Evolutionary conservation across 805 yeast genomes (phyloP).

Genomic region (Ogataea minuta): DNA sequence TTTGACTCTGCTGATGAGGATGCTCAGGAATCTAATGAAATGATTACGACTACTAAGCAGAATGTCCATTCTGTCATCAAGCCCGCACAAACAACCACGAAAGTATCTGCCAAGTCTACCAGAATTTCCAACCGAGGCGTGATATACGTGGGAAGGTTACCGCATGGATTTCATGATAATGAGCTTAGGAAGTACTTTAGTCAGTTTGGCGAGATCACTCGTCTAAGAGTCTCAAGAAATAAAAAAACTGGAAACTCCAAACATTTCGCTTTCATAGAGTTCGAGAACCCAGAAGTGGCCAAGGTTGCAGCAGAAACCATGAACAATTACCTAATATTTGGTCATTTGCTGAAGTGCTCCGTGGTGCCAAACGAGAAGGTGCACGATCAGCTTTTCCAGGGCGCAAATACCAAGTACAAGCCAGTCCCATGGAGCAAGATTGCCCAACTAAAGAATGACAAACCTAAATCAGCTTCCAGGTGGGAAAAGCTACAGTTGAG

Average conservation of each 20-base stretch:
- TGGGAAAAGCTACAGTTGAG: slow-evolving; percentile 54
- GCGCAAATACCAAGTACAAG: slow-evolving; percentile 53
- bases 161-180: slow-evolving; percentile 85
- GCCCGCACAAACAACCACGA: slow-evolving; percentile 14
- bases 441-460: slow-evolving; percentile 51
- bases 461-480: slow-evolving; percentile 52
- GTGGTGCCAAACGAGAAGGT: slow-evolving; percentile 55
- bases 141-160: slow-evolving; percentile 87
- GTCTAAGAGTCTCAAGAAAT: slow-evolving; percentile 81
- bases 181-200: slow-evolving; percentile 77
- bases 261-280: slow-evolving; percentile 90
- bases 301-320: slow-evolving; percentile 89
- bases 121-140: slow-evolving; percentile 52
- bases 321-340: slow-evolving; percentile 89
- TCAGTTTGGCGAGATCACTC: slow-evolving; percentile 85
- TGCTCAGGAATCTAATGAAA: neutral
- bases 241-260: slow-evolving; percentile 87
- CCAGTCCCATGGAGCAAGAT: slow-evolving; percentile 60
- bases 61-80: slow-evolving; percentile 26
- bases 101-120: slow-evolving; percentile 6
- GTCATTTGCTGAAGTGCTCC: slow-evolving; percentile 71
- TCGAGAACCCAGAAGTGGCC: slow-evolving; percentile 71
- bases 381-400: slow-evolving; percentile 57
- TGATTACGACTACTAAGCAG: slow-evolving; percentile 15
- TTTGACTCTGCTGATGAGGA: slow-evolving; percentile 18